These are phyloP conservation scores for Trebouxia gelatinosa DNA, from an alignment of 163 green algal species.

Conservation along the genomic window DNA sequence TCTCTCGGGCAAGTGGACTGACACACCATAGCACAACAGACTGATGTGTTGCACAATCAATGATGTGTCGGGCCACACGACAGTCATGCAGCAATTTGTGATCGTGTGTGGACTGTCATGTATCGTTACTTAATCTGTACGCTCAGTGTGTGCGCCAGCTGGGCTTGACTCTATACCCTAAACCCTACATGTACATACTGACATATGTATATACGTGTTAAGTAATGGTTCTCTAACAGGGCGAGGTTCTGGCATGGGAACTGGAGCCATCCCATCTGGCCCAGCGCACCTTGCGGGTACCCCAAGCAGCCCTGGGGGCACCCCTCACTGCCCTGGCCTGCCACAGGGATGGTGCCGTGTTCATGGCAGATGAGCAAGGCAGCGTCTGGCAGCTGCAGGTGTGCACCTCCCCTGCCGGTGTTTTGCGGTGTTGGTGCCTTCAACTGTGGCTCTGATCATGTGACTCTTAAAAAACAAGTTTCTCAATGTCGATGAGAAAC, in stretches of 20 bases:
- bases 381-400: slow-evolving; percentile 44
- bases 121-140: no score
- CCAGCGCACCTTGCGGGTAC: slow-evolving; percentile 27
- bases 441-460: no score
- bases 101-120: background rate
- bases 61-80: background rate
- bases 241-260: slow-evolving; percentile 45
- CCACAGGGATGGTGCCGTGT: slow-evolving; percentile 29
- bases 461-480: no score
- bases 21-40: slow-evolving; percentile 4
- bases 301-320: background rate
- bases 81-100: background rate
- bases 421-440: no score
- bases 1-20: slow-evolving; percentile 33
- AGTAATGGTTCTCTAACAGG: slow-evolving; percentile 15
- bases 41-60: background rate
- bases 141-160: background rate
- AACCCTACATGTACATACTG: no score
- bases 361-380: slow-evolving; percentile 40
- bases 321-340: slow-evolving; percentile 26
- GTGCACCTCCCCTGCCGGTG: no score
- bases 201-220: no score
- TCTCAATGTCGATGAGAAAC: no score
- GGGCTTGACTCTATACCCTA: background rate
- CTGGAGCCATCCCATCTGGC: slow-evolving; percentile 47